phyloP scores from a whole-genome alignment of 371 early-diverging fungal species.

The Synchytrium microbalum region DNA sequence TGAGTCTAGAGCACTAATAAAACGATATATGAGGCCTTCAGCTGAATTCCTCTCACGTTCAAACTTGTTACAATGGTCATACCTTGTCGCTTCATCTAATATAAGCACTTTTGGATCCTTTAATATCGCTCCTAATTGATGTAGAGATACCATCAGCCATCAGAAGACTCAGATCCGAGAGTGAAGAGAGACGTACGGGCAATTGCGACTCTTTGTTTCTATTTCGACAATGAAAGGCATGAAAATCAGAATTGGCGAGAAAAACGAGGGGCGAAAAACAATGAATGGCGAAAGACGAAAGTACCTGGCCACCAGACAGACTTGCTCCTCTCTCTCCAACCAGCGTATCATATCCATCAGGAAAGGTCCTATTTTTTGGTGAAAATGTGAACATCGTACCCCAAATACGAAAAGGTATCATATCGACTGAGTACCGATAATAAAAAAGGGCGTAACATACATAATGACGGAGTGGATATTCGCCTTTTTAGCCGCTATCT shows the following conservation, averaged over 20 bases:
- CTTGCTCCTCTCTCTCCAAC: conserved; percentile 45
- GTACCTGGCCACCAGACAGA: too few relatives aligned
- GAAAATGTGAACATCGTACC: too few relatives aligned
- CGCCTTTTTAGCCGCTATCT: conserved; percentile 51
- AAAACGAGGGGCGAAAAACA: background rate
- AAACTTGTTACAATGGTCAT: background rate
- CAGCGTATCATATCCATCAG: conserved; percentile 66
- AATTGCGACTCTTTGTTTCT: conserved; percentile 63
- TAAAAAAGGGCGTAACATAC: too few relatives aligned
- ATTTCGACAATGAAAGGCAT: conserved; percentile 57
- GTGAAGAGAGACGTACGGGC: conserved; percentile 4
- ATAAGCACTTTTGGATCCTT: conserved; percentile 38
- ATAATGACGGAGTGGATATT: conserved; percentile 71
- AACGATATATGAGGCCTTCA: background rate
- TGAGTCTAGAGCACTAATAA: conserved; percentile 4
- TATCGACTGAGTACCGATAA: too few relatives aligned
- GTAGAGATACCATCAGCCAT: background rate
- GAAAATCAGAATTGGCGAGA: background rate
- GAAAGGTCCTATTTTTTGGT: too few relatives aligned
- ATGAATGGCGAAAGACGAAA: conserved; percentile 60
- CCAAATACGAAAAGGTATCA: too few relatives aligned
- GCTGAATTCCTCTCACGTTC: background rate
- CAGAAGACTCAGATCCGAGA: conserved; percentile 1
- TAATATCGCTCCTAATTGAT: conserved; percentile 26
- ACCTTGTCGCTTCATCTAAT: conserved; percentile 45